Evolutionary conservation across 441 rosid genomes (phyloP).

Genomic region (Croton laevigatus): DNA sequence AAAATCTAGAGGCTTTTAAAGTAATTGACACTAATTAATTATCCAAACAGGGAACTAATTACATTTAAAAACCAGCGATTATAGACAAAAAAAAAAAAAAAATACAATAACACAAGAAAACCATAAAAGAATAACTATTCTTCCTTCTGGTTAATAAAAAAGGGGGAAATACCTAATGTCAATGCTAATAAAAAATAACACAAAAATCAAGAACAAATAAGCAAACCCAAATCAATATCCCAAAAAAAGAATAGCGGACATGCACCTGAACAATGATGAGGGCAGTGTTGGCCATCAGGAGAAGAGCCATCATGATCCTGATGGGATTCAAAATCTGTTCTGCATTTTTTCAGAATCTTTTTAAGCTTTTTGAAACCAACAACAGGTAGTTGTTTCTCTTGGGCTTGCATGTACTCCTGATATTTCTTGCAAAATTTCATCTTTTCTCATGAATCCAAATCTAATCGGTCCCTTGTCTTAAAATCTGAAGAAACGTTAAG

Average conservation of each 20-base stretch:
- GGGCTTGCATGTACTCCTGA: constrained; percentile 69
- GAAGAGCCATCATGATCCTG: constrained; percentile 15
- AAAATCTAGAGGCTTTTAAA: background rate
- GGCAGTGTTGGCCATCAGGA: constrained; percentile 38
- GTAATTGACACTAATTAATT: background rate
- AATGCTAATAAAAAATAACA: background rate
- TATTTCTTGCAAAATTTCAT: constrained; percentile 97
- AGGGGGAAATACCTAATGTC: no score
- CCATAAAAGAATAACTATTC: background rate
- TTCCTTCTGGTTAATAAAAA: background rate
- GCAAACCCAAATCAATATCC: background rate
- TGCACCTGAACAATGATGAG: constrained; percentile 57
- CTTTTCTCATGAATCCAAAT: constrained; percentile 2
- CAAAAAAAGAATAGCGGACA: background rate
- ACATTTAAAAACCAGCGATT: background rate
- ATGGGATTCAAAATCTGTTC: constrained; percentile 38
- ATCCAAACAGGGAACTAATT: background rate
- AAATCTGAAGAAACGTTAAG: background rate
- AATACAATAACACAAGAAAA: background rate
- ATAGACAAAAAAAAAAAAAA: no score
- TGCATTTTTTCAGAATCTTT: constrained; percentile 71
- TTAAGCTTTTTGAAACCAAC: constrained; percentile 87
- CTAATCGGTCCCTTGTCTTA: background rate
- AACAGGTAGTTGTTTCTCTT: constrained; percentile 59
- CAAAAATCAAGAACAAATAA: background rate